Evolutionary conservation across 305 asterid species (phyloP), one percentile per base, ranked within the genome.

Genomic region (Fraxinus xanthoxyloides): DNA sequence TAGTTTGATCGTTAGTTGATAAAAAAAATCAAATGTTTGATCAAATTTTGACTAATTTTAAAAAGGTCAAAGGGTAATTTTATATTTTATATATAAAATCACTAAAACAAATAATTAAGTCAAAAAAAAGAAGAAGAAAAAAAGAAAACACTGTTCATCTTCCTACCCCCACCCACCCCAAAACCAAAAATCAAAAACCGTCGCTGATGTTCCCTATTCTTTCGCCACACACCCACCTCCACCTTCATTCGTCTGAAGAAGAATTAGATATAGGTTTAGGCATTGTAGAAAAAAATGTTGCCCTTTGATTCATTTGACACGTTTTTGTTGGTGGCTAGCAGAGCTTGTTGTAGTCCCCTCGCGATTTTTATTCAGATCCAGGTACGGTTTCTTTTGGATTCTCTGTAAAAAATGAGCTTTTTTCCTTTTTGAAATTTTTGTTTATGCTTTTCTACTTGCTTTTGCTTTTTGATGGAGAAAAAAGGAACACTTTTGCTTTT

Each of bases 281-380:
- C 86, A 85, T 85, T 85, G 79, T 15, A 8, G 46, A 6, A 35
- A 13, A 85, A 48, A 84, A 10, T 91, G 97, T 69, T 84, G 86
- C 72, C 88, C 21, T 63, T 90, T 76, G 94, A 91, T 89, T 87
- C 88, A 40, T 76, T 94, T 30, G 97, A 93, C 63, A 65, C 84
- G 4, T 84, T 90, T 81, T 74, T 96, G 23, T 90, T 94, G 89
- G 84, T 88, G 56, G 95, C 96, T 78, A 93, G 98, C 93, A 90
- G 86, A 88, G 94, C 95, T 81, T 91, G 87, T 75, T 89, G 92
- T 69, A 88, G 91, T 84, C 94, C 98, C 26, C 59, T 93, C 38
- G 97, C 92, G 5, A 73, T 92, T 80, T 94, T 90, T 78, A 46
- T 96, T 88, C 98, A 93, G 97, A 93, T 96, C 94, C 98, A 96